Base-by-base conservation (phyloP, 441 rosid genomes). In the Omphalea diandra region DNA sequence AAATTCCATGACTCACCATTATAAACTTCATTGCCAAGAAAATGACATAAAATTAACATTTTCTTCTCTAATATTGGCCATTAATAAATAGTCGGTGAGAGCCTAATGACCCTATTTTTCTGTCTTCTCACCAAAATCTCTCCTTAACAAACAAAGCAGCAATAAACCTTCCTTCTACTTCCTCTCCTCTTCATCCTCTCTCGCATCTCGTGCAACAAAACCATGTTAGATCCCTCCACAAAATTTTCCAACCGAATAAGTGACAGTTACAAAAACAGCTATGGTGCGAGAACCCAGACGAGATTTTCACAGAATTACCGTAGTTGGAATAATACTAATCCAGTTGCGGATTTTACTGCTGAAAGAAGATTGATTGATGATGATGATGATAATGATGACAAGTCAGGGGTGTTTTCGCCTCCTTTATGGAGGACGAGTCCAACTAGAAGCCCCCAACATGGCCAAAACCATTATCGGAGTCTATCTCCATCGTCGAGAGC, bases 341-440 rank as follows among this genome's bases (percentile, higher is more conserved):
- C n/a, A n/a, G n/a, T 10, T 9, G 29, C 7, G 4, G 49, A 67
- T 0, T 38, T 47, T 35, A 71, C 22, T 22, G 61, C 59, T 0
- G 56, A 61, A 29, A 35, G 65, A 38, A 47, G 5, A 40, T 63
- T 50, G 44, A 63, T 40, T 9, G 82, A 74, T 1, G 87, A 68
- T 14, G 84, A 75, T 49, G 86, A 81, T 33, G n/a, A n/a, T 9
- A 81, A 74, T 1, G 87, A 68, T 14, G 84, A 75, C 49, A 86
- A 81, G 29, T 83, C 93, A 0, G 92, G 88, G 12, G 80, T 65
- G 22, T 73, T 68, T 43, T 81, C 90, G 1, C 98, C 96, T 27
- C 90, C 93, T 1, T 29, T 91, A 32, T 89, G 96, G 97, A 74
- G 74, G 67, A 80, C 76, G 0, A 85, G 89, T 56, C 96, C 92